Conservation (phyloP, 2,329 filamentous ascomycete species). For the Diaporthe sp. region DNA sequence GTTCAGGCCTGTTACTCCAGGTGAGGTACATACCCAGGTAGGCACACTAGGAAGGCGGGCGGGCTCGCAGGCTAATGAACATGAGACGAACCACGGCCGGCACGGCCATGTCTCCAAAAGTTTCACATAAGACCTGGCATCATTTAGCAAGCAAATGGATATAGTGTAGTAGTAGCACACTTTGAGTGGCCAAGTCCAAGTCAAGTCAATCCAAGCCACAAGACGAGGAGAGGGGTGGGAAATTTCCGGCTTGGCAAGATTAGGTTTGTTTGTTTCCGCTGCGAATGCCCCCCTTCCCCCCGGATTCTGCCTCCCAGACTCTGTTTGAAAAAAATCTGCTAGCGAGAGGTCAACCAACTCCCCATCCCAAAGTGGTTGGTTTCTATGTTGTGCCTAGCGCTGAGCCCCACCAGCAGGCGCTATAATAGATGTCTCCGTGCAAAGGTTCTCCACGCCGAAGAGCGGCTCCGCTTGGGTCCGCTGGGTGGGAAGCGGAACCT, state of each 20-base stretch:
- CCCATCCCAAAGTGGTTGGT: background rate
- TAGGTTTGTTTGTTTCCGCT: constrained; percentile 9
- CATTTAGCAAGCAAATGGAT: background rate
- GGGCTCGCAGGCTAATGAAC: constrained; percentile 8
- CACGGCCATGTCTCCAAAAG: constrained; percentile 3
- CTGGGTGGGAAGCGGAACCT: background rate
- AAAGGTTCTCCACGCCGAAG: background rate
- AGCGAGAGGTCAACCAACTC: background rate
- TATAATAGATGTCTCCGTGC: background rate
- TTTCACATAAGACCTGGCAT: background rate
- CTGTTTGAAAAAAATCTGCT: background rate
- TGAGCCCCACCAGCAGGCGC: background rate
- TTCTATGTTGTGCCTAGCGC: background rate
- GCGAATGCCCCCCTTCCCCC: background rate
- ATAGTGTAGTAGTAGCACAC: background rate
- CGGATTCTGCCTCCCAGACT: background rate
- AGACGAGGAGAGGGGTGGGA: background rate
- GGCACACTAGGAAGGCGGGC: too few species aligned
- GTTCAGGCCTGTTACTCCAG: background rate
- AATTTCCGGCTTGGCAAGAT: constrained; percentile 36
- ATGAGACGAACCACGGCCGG: constrained; percentile 24
- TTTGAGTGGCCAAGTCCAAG: background rate
- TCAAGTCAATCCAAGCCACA: background rate
- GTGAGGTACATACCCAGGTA: too few species aligned
- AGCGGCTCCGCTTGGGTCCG: constrained; percentile 1